These are phyloP conservation scores for Hemisphaericaspora xylanilytica DNA, from an alignment of 1,139 yeast genomes.

Conservation along the genomic window DNA sequence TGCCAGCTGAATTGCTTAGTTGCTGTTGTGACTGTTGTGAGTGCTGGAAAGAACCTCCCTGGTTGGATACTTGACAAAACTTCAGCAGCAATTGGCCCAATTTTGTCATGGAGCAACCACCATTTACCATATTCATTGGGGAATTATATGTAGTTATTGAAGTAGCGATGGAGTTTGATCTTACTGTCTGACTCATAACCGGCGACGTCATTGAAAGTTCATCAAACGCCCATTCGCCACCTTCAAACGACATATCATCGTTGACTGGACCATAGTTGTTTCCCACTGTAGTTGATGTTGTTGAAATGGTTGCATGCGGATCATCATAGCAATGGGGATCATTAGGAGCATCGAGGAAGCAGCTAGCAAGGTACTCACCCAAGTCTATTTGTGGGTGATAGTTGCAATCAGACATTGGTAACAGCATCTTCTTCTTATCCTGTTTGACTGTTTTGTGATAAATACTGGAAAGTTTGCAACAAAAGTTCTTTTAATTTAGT, in stretches of 20 bases:
- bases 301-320: conserved; percentile 1
- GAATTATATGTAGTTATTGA: conserved; percentile 4
- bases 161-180: conserved; percentile 7
- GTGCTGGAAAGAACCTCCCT: not conserved
- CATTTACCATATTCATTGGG: not conserved
- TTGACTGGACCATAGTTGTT: not conserved
- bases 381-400: not conserved
- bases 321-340: not conserved
- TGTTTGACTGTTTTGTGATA: no score
- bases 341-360: conserved; percentile 1
- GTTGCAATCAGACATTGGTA: not conserved
- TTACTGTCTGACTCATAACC: conserved; percentile 1
- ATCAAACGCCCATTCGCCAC: not conserved
- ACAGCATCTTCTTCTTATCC: not conserved
- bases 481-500: no score
- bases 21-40: not conserved
- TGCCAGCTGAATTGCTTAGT: not conserved
- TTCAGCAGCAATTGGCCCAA: not conserved
- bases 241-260: not conserved
- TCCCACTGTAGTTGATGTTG: conserved; percentile 1
- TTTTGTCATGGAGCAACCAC: not conserved
- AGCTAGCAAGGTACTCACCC: conserved; percentile 4
- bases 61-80: not conserved
- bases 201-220: not conserved
- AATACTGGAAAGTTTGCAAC: no score